These are phyloP conservation scores for Thecaphora thlaspeos DNA, from an alignment of 1,284 basidiomycete genomes.

Conservation along the genomic window DNA sequence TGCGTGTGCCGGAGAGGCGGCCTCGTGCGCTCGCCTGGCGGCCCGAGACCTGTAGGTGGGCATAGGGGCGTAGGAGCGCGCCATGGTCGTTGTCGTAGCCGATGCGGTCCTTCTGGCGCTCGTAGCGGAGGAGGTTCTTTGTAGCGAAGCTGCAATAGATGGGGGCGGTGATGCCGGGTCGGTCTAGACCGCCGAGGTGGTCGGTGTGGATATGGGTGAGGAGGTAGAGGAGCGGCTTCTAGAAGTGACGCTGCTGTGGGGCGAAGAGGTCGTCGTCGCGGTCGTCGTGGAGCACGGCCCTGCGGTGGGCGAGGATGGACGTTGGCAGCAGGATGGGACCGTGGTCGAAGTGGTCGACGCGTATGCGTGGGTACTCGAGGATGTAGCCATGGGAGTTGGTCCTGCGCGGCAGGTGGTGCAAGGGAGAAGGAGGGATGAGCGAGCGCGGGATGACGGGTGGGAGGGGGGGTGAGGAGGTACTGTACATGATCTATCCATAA, in stretches of 20 bases:
- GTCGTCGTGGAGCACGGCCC: slow-evolving; percentile 1
- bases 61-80: slow-evolving; percentile 32
- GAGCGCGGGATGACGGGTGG: no score
- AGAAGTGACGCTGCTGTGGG: slow-evolving; percentile 28
- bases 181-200: slow-evolving; percentile 46
- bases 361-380: slow-evolving; percentile 47
- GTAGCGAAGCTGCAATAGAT: slow-evolving; percentile 47
- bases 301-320: slow-evolving; percentile 24
- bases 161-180: slow-evolving; percentile 28
- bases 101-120: slow-evolving; percentile 31
- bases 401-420: no score
- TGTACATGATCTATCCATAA: no score
- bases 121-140: slow-evolving; percentile 42
- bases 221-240: slow-evolving; percentile 39
- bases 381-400: slow-evolving; percentile 44
- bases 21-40: slow-evolving; percentile 20
- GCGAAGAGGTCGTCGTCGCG: slow-evolving; percentile 10
- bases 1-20: slow-evolving; percentile 14
- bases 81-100: slow-evolving; percentile 12
- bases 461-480: no score
- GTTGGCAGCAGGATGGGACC: slow-evolving; percentile 16
- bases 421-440: no score
- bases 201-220: slow-evolving; percentile 54
- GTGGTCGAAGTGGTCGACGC: slow-evolving; percentile 46
- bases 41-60: slow-evolving; percentile 24